Conservation (phyloP, 2,329 filamentous ascomycete genomes). For the Fusarium incarnatum region DNA sequence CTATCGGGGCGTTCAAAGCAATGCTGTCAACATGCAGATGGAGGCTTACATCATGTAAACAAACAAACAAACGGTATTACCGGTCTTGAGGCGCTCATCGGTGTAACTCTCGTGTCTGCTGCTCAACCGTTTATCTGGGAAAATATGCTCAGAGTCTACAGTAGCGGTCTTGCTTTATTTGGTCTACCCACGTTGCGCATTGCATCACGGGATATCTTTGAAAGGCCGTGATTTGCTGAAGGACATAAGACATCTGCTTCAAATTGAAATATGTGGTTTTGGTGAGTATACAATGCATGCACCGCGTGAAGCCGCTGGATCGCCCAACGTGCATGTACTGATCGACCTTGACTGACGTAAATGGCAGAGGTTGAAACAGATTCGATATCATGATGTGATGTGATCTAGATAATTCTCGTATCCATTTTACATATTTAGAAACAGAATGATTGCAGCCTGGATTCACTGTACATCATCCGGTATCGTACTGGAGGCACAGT, state of each 20-base stretch:
- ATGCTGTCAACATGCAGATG: slow-evolving; percentile 6
- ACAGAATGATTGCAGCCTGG: background rate
- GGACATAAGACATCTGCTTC: background rate
- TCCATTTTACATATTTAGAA: background rate
- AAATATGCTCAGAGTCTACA: slow-evolving; percentile 2
- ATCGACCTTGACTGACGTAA: slow-evolving; percentile 30
- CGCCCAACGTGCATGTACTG: slow-evolving; percentile 27
- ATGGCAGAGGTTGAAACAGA: slow-evolving; percentile 9
- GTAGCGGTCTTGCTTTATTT: slow-evolving; percentile 17
- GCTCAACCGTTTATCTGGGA: slow-evolving; percentile 32
- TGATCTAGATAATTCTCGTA: background rate
- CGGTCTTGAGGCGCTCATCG: slow-evolving; percentile 7
- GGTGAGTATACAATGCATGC: slow-evolving; percentile 6
- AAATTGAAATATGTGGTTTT: background rate
- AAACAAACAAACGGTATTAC: slow-evolving; percentile 28
- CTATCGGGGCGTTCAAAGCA: slow-evolving; percentile 20
- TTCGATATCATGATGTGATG: background rate
- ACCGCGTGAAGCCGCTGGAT: slow-evolving; percentile 35
- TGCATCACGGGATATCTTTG: slow-evolving; percentile 32
- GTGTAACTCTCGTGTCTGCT: slow-evolving; percentile 46
- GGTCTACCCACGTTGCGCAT: slow-evolving; percentile 29
- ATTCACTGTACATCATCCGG: slow-evolving; percentile 1
- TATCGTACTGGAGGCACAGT: background rate
- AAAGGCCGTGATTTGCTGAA: slow-evolving; percentile 1
- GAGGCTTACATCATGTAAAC: slow-evolving; percentile 32